These are phyloP conservation scores for Capronia coronata DNA, from an alignment of 2,329 filamentous ascomycete genomes.

Conservation along the genomic window DNA sequence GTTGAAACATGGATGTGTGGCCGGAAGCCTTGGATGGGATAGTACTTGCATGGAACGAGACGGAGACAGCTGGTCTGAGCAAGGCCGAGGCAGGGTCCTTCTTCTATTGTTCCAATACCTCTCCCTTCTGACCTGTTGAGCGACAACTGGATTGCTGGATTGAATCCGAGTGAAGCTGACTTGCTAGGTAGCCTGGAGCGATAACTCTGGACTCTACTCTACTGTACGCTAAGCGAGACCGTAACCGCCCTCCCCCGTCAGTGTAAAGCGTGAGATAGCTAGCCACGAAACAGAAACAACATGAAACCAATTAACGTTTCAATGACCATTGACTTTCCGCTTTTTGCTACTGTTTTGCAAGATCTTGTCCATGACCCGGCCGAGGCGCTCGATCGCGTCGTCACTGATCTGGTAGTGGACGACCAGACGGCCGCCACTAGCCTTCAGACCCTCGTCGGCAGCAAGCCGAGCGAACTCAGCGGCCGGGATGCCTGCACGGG, in stretches of 20 bases:
- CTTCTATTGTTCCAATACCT: neutral
- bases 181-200: too few relatives aligned
- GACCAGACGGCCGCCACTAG: conserved; percentile 55
- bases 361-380: conserved; percentile 30
- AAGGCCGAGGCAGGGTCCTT: too few relatives aligned
- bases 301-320: neutral
- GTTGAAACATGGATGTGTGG: neutral
- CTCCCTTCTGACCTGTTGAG: neutral
- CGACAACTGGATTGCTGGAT: too few relatives aligned
- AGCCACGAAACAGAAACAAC: neutral
- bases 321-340: conserved; percentile 2
- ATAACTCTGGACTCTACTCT: too few relatives aligned
- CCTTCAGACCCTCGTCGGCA: conserved; percentile 51
- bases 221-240: too few relatives aligned
- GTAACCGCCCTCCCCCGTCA: too few relatives aligned
- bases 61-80: neutral
- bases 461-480: conserved; percentile 51
- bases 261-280: neutral
- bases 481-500: conserved; percentile 49
- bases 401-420: conserved; percentile 59
- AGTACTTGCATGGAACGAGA: too few relatives aligned
- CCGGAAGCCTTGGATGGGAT: neutral
- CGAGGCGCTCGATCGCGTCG: conserved; percentile 30
- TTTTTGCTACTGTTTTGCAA: conserved; percentile 4
- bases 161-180: too few relatives aligned